phyloP scores from a whole-genome alignment of 1,284 basidiomycete genomes.

The Sparassis latifolia region DNA sequence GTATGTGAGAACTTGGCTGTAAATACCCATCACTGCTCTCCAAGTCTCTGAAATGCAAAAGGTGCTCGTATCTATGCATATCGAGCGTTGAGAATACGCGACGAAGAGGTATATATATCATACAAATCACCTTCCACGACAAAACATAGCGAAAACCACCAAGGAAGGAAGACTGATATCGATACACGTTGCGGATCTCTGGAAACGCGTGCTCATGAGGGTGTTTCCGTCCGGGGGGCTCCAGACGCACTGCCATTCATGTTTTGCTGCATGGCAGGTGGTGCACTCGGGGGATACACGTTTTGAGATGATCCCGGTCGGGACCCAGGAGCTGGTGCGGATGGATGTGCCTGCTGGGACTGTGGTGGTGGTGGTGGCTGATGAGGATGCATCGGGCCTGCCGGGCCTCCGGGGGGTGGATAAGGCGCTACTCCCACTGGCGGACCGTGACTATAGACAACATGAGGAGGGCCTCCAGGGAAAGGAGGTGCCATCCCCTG shows the following conservation, averaged over 20 bases:
- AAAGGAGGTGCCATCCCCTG: slow-evolving; percentile 49
- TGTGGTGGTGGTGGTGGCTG: slow-evolving; percentile 24
- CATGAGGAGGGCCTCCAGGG: slow-evolving; percentile 44
- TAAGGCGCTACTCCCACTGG: slow-evolving; percentile 24
- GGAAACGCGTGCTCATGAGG: slow-evolving; percentile 17
- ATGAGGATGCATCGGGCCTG: slow-evolving; percentile 26
- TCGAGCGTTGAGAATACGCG: background rate
- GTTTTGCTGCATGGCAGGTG: slow-evolving; percentile 24
- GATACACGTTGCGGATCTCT: background rate
- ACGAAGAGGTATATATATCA: too few species aligned
- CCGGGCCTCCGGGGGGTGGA: slow-evolving; percentile 30
- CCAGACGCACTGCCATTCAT: slow-evolving; percentile 25
- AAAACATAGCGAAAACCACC: background rate
- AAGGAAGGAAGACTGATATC: background rate
- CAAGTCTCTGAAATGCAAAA: slow-evolving; percentile 2
- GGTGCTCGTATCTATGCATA: slow-evolving; percentile 15
- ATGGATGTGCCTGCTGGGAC: slow-evolving; percentile 27
- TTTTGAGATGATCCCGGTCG: slow-evolving; percentile 43
- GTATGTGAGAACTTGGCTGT: background rate
- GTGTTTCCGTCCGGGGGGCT: slow-evolving; percentile 19
- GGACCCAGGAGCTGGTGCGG: slow-evolving; percentile 25
- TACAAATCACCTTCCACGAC: background rate
- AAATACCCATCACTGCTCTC: too few species aligned
- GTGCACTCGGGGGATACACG: slow-evolving; percentile 34
- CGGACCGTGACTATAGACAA: slow-evolving; percentile 45